Evolutionary conservation across 139 green algal genomes (phyloP).

Genomic region (Mesotaenium endlicherianum): DNA sequence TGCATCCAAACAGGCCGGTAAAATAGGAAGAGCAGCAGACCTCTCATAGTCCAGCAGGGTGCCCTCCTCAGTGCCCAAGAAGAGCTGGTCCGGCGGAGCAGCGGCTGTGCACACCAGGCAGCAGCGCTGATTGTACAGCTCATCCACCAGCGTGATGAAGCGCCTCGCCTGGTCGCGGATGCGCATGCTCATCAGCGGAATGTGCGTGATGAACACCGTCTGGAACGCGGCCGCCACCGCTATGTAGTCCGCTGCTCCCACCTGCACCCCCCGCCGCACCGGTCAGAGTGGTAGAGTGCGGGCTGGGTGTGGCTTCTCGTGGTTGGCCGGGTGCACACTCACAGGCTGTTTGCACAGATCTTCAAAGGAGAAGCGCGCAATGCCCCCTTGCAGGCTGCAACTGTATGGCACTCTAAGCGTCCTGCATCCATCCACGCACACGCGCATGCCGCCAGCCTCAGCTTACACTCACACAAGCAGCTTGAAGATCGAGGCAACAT

Average conservation of each 20-base stretch:
- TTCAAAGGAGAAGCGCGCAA: conserved; percentile 23
- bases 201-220: conserved; percentile 70
- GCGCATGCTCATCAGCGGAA: conserved; percentile 74
- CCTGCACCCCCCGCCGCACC: conserved; percentile 10
- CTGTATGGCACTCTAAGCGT: neutral
- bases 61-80: conserved; percentile 51
- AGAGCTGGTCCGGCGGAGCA: conserved; percentile 69
- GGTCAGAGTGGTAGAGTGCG: no score
- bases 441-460: no score
- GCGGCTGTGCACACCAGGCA: conserved; percentile 65
- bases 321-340: no score
- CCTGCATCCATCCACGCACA: no score
- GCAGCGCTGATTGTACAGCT: conserved; percentile 66
- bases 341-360: conserved; percentile 28
- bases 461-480: no score
- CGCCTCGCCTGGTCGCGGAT: conserved; percentile 72
- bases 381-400: neutral
- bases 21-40: no score
- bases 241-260: conserved; percentile 78
- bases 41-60: conserved; percentile 62
- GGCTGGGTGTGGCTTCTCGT: no score
- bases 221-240: conserved; percentile 70
- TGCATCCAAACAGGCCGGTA: neutral
- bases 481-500: no score
- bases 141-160: conserved; percentile 88